These are phyloP conservation scores for Bacidia gigantensis DNA, from an alignment of 495 filamentous ascomycete species.

Conservation along the genomic window DNA sequence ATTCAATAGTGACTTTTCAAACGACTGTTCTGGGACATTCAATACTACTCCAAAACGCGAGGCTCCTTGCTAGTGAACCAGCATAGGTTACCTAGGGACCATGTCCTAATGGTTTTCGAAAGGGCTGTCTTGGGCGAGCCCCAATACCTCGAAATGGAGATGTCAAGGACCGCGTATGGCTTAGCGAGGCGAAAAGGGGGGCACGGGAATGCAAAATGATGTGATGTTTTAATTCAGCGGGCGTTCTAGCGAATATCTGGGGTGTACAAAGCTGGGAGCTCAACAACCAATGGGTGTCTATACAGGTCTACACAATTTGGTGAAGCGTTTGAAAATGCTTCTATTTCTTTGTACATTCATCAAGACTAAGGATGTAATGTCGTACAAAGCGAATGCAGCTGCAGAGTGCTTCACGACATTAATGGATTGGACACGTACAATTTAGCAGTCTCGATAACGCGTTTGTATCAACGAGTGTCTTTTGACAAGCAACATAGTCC, in stretches of 20 bases:
- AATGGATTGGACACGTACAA: too few species aligned
- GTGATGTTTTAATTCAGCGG: background rate
- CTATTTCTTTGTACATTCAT: too few species aligned
- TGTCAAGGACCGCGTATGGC: background rate
- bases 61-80: background rate
- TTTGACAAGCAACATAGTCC: too few species aligned
- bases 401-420: too few species aligned
- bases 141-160: too few species aligned
- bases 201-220: background rate
- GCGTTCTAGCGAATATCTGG: background rate
- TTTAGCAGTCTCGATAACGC: too few species aligned
- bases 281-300: background rate
- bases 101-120: too few species aligned
- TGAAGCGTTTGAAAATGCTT: background rate
- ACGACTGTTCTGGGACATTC: background rate
- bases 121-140: too few species aligned
- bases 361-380: too few species aligned
- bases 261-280: background rate
- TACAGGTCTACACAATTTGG: background rate
- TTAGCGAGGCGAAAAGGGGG: conserved; percentile 5
- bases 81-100: background rate
- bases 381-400: too few species aligned
- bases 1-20: background rate
- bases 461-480: too few species aligned
- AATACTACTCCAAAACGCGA: background rate